Percentiles rank a stretch among this genome's conserved stretches.
Conservation (phyloP, 495 filamentous ascomycete species). For the Bombardia bombarda region DNA sequence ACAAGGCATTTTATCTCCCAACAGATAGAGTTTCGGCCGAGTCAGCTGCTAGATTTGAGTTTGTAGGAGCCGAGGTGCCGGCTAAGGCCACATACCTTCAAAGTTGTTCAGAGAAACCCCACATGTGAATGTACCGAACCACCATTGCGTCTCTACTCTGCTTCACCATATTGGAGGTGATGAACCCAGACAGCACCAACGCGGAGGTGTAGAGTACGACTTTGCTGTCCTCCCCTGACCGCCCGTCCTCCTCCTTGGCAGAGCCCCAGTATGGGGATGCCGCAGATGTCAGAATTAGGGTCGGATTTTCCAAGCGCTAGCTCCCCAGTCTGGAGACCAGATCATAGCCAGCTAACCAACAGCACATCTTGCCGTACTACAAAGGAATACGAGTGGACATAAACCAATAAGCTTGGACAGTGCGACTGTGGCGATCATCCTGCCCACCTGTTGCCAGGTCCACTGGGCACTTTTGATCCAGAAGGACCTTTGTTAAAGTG, state of each 20-base stretch:
- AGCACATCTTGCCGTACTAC: not conserved
- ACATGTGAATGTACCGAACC: not conserved
- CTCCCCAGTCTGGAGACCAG: not conserved
- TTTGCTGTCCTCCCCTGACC: constrained; percentile 5
- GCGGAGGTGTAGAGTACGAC: constrained; percentile 5
- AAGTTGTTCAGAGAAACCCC: not conserved
- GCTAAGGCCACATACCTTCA: not conserved
- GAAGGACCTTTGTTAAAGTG: not conserved
- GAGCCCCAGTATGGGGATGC: constrained; percentile 1
- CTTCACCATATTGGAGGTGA: not conserved
- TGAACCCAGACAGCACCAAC: constrained; percentile 5
- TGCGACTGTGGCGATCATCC: not conserved
- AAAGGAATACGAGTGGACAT: not conserved
- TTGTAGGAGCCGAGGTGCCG: not conserved
- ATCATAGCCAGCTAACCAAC: not conserved
- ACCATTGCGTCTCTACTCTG: constrained; percentile 3
- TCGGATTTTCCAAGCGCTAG: constrained; percentile 1
- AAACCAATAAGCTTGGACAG: not conserved
- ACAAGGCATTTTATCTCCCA: not conserved
- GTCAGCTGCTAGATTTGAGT: not conserved
- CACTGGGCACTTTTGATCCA: not conserved
- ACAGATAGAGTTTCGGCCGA: constrained; percentile 2
- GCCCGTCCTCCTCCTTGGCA: constrained; percentile 1
- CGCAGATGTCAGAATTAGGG: constrained; percentile 1
- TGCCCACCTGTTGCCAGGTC: not conserved